Conservation (phyloP, 169 alveolate species). For the Babesia sp. region DNA sequence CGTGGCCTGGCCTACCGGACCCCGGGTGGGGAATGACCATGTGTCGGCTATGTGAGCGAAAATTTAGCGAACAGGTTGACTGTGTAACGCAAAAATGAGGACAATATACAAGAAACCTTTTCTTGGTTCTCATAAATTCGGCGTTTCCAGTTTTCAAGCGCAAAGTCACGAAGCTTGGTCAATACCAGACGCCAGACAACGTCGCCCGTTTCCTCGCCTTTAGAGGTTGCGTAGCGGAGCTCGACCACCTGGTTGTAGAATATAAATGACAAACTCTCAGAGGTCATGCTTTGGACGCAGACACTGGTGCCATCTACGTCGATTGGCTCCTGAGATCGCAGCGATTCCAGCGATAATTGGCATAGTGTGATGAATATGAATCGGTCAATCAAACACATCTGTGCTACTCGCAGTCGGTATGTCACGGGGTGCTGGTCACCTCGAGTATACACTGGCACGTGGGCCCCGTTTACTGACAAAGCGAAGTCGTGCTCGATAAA, state of each 20-base stretch:
- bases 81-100: slow-evolving; percentile 19
- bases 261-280: slow-evolving; percentile 28
- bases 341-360: slow-evolving; percentile 33
- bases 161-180: slow-evolving; percentile 49
- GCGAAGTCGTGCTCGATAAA: slow-evolving; percentile 46
- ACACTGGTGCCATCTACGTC: slow-evolving; percentile 14
- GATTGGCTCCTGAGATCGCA: slow-evolving; percentile 18
- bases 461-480: slow-evolving; percentile 40
- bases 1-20: slow-evolving; percentile 4
- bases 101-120: slow-evolving; percentile 3
- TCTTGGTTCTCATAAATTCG: slow-evolving; percentile 24
- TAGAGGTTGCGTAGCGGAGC: slow-evolving; percentile 34
- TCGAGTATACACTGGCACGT: slow-evolving; percentile 40
- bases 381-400: slow-evolving; percentile 59
- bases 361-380: slow-evolving; percentile 36
- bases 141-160: slow-evolving; percentile 58
- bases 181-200: slow-evolving; percentile 53
- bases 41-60: neutral
- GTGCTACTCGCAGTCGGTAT: slow-evolving; percentile 44
- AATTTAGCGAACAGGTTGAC: slow-evolving; percentile 23
- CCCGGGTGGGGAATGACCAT: slow-evolving; percentile 14
- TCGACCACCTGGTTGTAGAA: slow-evolving; percentile 2
- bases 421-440: slow-evolving; percentile 14
- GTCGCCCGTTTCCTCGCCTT: slow-evolving; percentile 52
- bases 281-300: slow-evolving; percentile 37